Conservation (phyloP, 2,329 filamentous ascomycete genomes). For the Cryphonectria nitschkei region DNA sequence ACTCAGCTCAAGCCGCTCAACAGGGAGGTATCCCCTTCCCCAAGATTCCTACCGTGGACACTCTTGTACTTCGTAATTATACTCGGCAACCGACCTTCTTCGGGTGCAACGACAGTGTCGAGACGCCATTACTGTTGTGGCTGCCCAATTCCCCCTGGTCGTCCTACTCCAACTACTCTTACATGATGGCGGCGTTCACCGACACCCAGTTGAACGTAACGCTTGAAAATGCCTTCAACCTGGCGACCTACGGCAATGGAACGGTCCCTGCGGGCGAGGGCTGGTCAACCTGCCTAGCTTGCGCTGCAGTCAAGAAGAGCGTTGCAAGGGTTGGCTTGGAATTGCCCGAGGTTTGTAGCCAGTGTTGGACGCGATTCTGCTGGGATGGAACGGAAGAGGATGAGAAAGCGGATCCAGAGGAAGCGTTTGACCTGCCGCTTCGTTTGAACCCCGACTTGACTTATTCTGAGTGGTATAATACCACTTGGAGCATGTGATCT, state of each 20-base stretch:
- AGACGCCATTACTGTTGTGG: background rate
- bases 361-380: conserved; percentile 6
- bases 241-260: background rate
- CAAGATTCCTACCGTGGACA: background rate
- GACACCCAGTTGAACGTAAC: conserved; percentile 7
- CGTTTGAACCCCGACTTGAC: background rate
- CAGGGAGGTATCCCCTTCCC: conserved; percentile 4
- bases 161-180: conserved; percentile 4
- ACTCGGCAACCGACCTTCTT: background rate
- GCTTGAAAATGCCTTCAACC: conserved; percentile 16
- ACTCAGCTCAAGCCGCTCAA: background rate
- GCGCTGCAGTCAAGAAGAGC: conserved; percentile 7
- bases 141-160: background rate
- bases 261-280: background rate
- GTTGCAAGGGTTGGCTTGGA: background rate
- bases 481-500: background rate
- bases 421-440: background rate
- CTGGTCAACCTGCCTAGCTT: background rate
- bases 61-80: background rate
- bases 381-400: conserved; percentile 4
- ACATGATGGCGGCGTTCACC: background rate
- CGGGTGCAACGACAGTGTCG: background rate
- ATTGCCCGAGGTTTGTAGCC: background rate
- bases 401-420: background rate
- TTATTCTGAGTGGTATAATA: background rate